Evolutionary conservation across 352 stramenopile species (phyloP), one percentile per base, ranked within the genome.

Genomic region (Elongisporangium undulatum): DNA sequence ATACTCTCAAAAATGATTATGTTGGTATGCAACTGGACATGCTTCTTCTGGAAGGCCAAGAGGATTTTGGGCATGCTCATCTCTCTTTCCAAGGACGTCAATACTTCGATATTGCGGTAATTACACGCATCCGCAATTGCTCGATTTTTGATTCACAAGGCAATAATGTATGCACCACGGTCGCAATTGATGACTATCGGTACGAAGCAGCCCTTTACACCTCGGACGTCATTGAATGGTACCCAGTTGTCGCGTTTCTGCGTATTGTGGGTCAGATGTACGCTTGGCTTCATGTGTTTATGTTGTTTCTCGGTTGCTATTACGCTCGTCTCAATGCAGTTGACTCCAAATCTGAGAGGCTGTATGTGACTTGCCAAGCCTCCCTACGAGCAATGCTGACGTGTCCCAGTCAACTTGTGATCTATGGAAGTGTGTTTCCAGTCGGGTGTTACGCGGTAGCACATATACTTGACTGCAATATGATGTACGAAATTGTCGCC

Each of bases 51-150:
- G 62, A 51, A 17, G 58, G 56, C 19, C 23, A 34, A 3, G 19
- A 59, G 17, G 41, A 59, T 19, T 19, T 24, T n/a, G 63, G 59
- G 24, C 20, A 51, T 5, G 24, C 24, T n/a, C 20, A 51, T 20
- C 22, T 61, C 10, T 57, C 26, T 19, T 58, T 55, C 26, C 26
- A 64, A 34, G 53, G 48, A 10, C 34, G 41, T 5, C 49, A 64
- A 38, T 24, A 20, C 24, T 48, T 38, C 20, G 23, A 56, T 12
- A 3, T 48, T 19, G 3, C 26, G 13, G 12, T 45, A 17, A 45
- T 45, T 12, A 45, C 34, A 5, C 34, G 34, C 2, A 17, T 45
- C 12, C 34, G 34, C 34, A 17, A 45, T 45, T 45, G 34, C 34
- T 15, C 13, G 34, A 45, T 17, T 17, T 1, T 0, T 15, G 12